Base-by-base conservation (phyloP, 805 yeast genomes). In the Kluyveromyces lactis region DNA sequence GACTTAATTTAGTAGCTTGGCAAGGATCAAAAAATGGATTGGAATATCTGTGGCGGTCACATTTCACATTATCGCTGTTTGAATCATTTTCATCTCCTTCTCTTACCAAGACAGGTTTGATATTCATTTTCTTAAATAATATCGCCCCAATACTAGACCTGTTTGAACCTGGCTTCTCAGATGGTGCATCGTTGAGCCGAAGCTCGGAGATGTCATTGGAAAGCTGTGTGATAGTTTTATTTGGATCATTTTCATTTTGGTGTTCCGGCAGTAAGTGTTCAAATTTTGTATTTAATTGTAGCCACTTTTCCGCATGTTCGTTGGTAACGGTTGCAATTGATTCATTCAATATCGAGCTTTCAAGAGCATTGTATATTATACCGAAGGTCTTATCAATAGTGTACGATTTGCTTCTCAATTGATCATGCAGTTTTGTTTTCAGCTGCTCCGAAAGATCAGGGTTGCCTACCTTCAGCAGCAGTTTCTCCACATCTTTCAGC, bases 321-420 rank as follows among this genome's bases (percentile, higher is more conserved):
- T 64, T 63, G n/a, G 66, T 58, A 37, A 48, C 50, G 26, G 56
- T 55, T 17, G 63, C 63, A 10, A 63, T 60, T 9, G 41, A 47
- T 11, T 69, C 66, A 29, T 59, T 62, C 4, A 72, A 53, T 26
- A 70, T 50, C 11, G 64, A 52, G 45, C 70, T 72, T 45, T 65
- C 67, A n/a, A 58, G 46, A 3, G 71, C 69, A 31, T 56, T 62
- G 38, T 65, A 61, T 17, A 65, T 56, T 4, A 65, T 48, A 27
- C 49, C 55, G 45, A 66, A 66, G 5, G 69, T 64, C 31, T 64
- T 69, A 11, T 62, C 62, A 2, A 52, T 69, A 45, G 62, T 74
- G 51, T 43, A 60, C 16, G 60, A 64, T 53, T 61, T 71, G 55
- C 40, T 55, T 39, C 32, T 55, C 33, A 47, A 62, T 61, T 50